Evolutionary conservation across 768 basidiomycete genomes (phyloP), one percentile per base, ranked within the genome.

Genomic region (Russula emetica): DNA sequence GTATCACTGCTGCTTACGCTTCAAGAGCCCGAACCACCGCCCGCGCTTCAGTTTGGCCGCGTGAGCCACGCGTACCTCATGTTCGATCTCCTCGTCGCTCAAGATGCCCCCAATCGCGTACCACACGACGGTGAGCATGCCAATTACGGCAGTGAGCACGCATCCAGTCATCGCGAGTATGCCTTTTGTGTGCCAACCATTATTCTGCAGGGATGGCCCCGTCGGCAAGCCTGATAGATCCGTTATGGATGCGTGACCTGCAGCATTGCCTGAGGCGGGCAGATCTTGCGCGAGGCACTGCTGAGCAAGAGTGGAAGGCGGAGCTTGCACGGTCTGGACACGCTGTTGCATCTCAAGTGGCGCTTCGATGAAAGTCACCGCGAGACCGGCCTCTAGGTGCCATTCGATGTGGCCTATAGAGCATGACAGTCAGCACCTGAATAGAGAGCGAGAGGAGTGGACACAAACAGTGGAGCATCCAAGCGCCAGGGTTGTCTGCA

Each of bases 401-500:
- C 92, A 94, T 72, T 92, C 88, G 67, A 90, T 88, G 74, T 91
- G 89, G 72, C 87, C 87, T 89, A 63, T 24, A 42, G 5, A 30
- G 58, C 45, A 24, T 54, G n/a, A 3, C 36, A 24, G 52, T 61
- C 20, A 69, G 60, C 40, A 26, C 42, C 1, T 47, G 26, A 4
- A 30, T 20, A 13, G n/a, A 50, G 30, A 36, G 13, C 44, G 24
- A 47, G 36, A 32, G 16, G 22, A 36, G 16, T 53, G 24, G 32
- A 55, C 56, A 78, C 86, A 60, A 70, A 87, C 86, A 93, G 73
- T 92, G 90, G 72, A 93, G 82, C 67, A 93, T 74, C 90, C 92
- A 95, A 9, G 82, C 86, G 13, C 96, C 96, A 1, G 96, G 96
- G 75, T 98, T 98, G 73, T 98, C 91, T 1, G 92, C 92, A 53